A percentile compares a stretch with the other conserved stretches of the same genome.
These are phyloP conservation scores for Puccinia hordei DNA, from an alignment of 1,284 basidiomycete species.

Conservation along the genomic window DNA sequence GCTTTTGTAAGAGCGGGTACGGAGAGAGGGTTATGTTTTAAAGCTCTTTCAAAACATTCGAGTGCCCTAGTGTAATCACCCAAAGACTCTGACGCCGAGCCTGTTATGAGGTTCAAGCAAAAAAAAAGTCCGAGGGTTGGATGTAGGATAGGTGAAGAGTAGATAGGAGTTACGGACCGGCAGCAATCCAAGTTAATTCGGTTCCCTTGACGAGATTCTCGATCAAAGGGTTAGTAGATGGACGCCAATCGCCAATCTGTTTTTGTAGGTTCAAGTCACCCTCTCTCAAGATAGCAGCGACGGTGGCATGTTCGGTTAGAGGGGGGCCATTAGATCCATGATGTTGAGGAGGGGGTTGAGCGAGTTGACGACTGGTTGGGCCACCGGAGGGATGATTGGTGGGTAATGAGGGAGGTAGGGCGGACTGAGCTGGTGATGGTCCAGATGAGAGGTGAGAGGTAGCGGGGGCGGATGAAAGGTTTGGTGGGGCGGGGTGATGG, in stretches of 20 bases:
- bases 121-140: slow-evolving; percentile 40
- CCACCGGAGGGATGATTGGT: not conserved
- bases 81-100: slow-evolving; percentile 75
- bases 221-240: slow-evolving; percentile 29
- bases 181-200: slow-evolving; percentile 38
- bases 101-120: slow-evolving; percentile 54
- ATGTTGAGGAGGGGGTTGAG: slow-evolving; percentile 38
- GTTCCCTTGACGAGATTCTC: slow-evolving; percentile 31
- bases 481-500: slow-evolving; percentile 5
- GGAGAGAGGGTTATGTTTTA: slow-evolving; percentile 86
- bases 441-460: slow-evolving; percentile 5
- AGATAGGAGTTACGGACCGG: slow-evolving; percentile 51
- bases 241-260: slow-evolving; percentile 31
- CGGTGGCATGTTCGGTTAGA: slow-evolving; percentile 20
- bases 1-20: slow-evolving; percentile 84
- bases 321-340: slow-evolving; percentile 29
- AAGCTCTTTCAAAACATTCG: slow-evolving; percentile 83
- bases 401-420: slow-evolving; percentile 24
- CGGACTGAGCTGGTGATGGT: slow-evolving; percentile 2
- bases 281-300: slow-evolving; percentile 36
- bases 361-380: slow-evolving; percentile 24
- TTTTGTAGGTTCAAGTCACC: slow-evolving; percentile 20
- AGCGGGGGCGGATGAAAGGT: no score
- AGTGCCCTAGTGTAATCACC: slow-evolving; percentile 83
- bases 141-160: slow-evolving; percentile 54